Evolutionary conservation across 2,329 filamentous ascomycete genomes (phyloP), one percentile per base, ranked within the genome.

Genomic region (Penicillium vulpinum): DNA sequence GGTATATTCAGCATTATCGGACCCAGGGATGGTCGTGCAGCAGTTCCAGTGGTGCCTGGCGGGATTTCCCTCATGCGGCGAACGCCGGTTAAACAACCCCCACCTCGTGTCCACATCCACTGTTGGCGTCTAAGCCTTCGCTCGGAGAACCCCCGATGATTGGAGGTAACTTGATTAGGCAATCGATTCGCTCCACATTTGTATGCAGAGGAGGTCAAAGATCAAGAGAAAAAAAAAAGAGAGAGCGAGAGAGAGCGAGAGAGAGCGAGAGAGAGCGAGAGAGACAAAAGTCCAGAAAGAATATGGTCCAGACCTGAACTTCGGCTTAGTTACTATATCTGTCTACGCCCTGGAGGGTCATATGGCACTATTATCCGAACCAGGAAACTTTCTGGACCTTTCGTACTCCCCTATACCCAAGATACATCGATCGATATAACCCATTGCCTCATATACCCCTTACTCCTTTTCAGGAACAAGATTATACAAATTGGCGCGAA

Each of bases 301-400:
- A 35, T 29, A 21, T 21, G n/a, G 21, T 45, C 45, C 15, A 35
- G 51, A 16, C 45, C 43, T 33, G 13, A 40, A 24, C 10, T 38
- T 55, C 52, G 52, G 52, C 45, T 50, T 18, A 55, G 28, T 43
- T 54, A 2, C 52, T 21, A 7, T 22, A 24, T 43, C 43, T 8
- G 52, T 51, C 21, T 24, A 35, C 29, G 44, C 29, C 29, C 44
- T 33, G 39, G n/a, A 28, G 15, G 22, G 36, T 51, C 36, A 51
- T 38, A 26, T 18, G 46, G 31, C 16, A n/a, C 21, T 24, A 16
- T 33, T 33, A 35, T n/a, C 21, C 15, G 29, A 24, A 28, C 22
- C 15, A 5, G 10, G 41, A 33, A 46, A 22, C 15, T 11, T 46
- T 24, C n/a, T 22, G 15, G 18, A 18, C 16, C n/a, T n/a, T 13